Percentiles rank a stretch among this genome's conserved stretches.
phyloP scores from a whole-genome alignment of 2,329 filamentous ascomycete genomes.

The Fusarium aywerte region DNA sequence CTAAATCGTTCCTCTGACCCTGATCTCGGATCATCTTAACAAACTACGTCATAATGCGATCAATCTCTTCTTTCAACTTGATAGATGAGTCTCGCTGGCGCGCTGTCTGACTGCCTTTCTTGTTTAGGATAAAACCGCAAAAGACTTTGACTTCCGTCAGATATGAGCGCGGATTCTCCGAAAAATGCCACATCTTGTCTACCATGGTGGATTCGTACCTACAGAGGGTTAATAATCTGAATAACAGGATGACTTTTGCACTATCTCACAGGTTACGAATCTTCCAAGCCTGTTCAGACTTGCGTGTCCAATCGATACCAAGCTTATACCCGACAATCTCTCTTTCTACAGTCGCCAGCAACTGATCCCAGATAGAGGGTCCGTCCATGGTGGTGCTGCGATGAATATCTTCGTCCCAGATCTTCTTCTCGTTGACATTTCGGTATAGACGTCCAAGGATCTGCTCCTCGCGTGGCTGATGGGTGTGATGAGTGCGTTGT shows the following conservation, averaged over 20 bases:
- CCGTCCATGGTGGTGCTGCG: conserved; percentile 42
- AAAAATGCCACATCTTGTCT: conserved; percentile 54
- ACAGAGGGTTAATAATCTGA: conserved; percentile 3
- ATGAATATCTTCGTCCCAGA: conserved; percentile 65
- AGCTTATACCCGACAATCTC: conserved; percentile 34
- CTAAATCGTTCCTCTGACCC: conserved; percentile 14
- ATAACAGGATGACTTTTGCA: too few species aligned
- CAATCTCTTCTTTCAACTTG: conserved; percentile 63
- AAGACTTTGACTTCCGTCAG: conserved; percentile 65
- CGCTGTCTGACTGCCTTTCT: conserved; percentile 58
- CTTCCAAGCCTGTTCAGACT: conserved; percentile 53
- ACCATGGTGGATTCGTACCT: conserved; percentile 60
- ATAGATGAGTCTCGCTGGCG: conserved; percentile 63
- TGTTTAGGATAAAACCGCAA: conserved; percentile 64
- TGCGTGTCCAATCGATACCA: conserved; percentile 50
- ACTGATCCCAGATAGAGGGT: conserved; percentile 56
- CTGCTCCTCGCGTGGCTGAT: too few species aligned
- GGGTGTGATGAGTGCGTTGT: too few species aligned
- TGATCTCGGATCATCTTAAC: conserved; percentile 48
- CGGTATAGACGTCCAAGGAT: conserved; percentile 77
- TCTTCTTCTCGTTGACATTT: conserved; percentile 75
- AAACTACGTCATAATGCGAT: conserved; percentile 57
- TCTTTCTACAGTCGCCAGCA: conserved; percentile 47
- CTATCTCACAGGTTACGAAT: conserved; percentile 59
- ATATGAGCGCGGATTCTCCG: conserved; percentile 57